Evolutionary conservation across 176 grass and related monocot genomes (phyloP), one percentile per base, ranked within the genome.

Genomic region (Lolium multiflorum): DNA sequence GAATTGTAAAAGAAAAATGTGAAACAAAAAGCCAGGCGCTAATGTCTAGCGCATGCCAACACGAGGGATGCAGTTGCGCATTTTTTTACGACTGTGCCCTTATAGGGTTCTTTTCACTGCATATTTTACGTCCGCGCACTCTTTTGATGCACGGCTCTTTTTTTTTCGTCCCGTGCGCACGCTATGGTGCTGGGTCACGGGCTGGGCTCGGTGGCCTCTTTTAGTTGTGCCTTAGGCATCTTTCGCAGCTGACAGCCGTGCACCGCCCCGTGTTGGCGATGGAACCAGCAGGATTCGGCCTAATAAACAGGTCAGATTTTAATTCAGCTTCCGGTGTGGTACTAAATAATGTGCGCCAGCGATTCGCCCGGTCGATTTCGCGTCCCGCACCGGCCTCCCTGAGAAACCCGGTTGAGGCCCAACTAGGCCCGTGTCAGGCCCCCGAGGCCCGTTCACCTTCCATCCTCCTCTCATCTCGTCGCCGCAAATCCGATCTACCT

Each of bases 221-320:
- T 61, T 24, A 9, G 9, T 49, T 52, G 13, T 52, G 50, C 13
- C 13, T 52, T 15, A 15, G 50, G 50, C 50, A 52, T 52, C 50
- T 63, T 63, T 26, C 4, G 22, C 11, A 63, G 22, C 21, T 61
- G 1, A 63, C 1, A 63, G 4, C 22, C 22, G 11, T 63, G 22
- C 58, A 61, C 7, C 5, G 0, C 11, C 60, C n/a, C 11, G 4
- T 63, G 60, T 63, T 26, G 60, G 21, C 59, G 10, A 12, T 62
- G 2, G 3, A 25, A 1, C 0, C 10, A 1, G 11, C 3, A 14
- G 1, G 13, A 11, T 63, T 25, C 11, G 4, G 47, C 1, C 1
- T 63, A 63, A 63, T 26, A 63, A 63, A 13, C 60, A 12, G 22
- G 11, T 63, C 3, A 13, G 2, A 11, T 11, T 25, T 11, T 25